phyloP scores from a whole-genome alignment of 2,329 filamentous ascomycete species.

The Sphaerostilbella broomeana region DNA sequence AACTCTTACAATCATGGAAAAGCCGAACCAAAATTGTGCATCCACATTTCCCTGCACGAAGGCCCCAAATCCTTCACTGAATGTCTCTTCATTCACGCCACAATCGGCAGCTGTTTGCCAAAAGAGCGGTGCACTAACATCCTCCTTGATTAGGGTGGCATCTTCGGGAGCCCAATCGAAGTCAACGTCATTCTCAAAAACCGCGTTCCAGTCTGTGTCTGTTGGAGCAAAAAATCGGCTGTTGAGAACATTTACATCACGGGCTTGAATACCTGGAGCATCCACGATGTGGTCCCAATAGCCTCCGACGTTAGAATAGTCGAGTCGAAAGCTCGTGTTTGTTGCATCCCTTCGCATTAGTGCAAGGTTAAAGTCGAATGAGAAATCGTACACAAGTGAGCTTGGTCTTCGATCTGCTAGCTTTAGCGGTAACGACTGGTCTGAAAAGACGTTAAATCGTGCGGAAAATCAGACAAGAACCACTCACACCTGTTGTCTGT shows the following conservation, averaged over 20 bases:
- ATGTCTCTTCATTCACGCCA: background rate
- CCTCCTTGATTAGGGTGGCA: background rate
- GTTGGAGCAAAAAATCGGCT: background rate
- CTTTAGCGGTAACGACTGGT: background rate
- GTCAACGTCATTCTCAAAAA: background rate
- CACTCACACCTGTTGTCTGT: no score
- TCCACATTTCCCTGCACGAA: background rate
- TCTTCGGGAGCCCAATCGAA: background rate
- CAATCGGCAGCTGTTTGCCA: background rate
- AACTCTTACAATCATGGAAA: background rate
- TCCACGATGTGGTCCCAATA: slow-evolving; percentile 5
- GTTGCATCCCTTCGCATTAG: slow-evolving; percentile 1
- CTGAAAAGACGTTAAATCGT: no score
- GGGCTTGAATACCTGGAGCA: background rate
- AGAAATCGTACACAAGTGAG: slow-evolving; percentile 7
- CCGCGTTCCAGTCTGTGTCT: background rate
- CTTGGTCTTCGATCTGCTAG: background rate
- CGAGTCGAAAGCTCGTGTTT: background rate
- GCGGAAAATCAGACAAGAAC: no score
- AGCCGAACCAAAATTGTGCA: background rate
- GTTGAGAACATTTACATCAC: background rate
- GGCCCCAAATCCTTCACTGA: background rate
- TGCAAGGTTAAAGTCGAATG: slow-evolving; percentile 2
- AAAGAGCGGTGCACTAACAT: background rate
- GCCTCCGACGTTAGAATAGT: slow-evolving; percentile 6